Evolutionary conservation across 257 asterid species (phyloP).

Genomic region (Lycium barbarum): DNA sequence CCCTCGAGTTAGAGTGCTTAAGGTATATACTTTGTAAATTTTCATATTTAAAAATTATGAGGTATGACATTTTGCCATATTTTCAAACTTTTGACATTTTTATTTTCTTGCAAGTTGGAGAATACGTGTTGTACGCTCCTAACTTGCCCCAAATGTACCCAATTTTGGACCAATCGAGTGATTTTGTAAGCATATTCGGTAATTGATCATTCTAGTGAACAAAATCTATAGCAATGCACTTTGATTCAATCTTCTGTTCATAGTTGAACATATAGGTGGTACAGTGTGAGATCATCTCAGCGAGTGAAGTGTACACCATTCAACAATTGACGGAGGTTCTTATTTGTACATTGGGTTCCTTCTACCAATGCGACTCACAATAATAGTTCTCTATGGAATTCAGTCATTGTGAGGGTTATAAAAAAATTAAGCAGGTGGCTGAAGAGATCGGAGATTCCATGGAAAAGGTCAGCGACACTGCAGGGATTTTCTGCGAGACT

Average conservation of each 20-base stretch:
- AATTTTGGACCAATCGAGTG: constrained; percentile 18
- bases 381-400: not conserved
- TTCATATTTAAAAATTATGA: not conserved
- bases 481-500: not conserved
- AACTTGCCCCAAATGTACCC: constrained; percentile 19
- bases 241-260: too few species aligned
- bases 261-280: too few species aligned
- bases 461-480: not conserved
- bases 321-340: too few species aligned
- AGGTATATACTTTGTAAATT: not conserved
- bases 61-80: constrained; percentile 4
- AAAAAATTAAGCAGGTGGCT: not conserved
- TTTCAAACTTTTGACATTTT: not conserved
- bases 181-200: constrained; percentile 4
- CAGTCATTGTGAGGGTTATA: constrained; percentile 1
- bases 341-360: too few species aligned
- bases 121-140: not conserved
- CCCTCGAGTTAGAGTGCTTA: not conserved
- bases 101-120: not conserved
- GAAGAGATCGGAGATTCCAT: not conserved
- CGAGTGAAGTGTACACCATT: too few species aligned
- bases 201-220: constrained; percentile 1
- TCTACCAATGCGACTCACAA: not conserved
- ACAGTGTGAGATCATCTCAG: too few species aligned
- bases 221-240: not conserved